Base-by-base conservation (phyloP, 164 flowering plant genomes). In the Paratinospora sagittata region DNA sequence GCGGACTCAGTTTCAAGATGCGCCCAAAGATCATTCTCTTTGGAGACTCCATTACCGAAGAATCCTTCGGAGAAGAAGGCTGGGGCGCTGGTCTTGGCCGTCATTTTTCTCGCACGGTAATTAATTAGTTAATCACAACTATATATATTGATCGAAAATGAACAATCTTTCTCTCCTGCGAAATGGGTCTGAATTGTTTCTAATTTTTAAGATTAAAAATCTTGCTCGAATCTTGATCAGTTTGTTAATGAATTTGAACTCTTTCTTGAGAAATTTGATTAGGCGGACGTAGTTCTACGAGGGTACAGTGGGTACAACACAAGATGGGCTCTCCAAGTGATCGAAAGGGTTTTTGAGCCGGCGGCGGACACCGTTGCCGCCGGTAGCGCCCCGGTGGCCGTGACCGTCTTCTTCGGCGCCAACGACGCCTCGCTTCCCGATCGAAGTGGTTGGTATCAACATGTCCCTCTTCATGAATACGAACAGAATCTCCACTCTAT, bases 251-350 rank as follows among this genome's bases (percentile, higher is more conserved):
- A n/a, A n/a, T n/a, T n/a, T n/a, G n/a, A n/a, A n/a, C n/a, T n/a
- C n/a, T n/a, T n/a, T n/a, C n/a, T n/a, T n/a, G n/a, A n/a, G n/a
- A n/a, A n/a, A n/a, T n/a, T 52, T 52, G 69, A 26, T 66, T 66
- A 90, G 97, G 88, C 71, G 10, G 98, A 93, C 72, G 83, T 91
- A 66, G 88, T 89, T 74, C 73, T 91, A 36, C 80, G 98, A 77
- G 98, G 97, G 33, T 93, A 88, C 73, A 86, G 90, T 73, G 97
- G 97, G 30, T 93, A 93, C 70, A 93, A 93, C 70, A 93, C 93
- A 0, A 78, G 92, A 70, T 93, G 98, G 98, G 92, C 88, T 2
- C 70, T 87, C 26, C 68, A 69, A 65, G 86, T 83, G 58, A 0
- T 83, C 34, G 84, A 89, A 36, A 84, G 39, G 77, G 84, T 83